A percentile compares a stretch with the other conserved stretches of the same genome.
These are phyloP conservation scores for Coemansia sp. DNA, from an alignment of 192 early-diverging fungal genomes.

Conservation along the genomic window DNA sequence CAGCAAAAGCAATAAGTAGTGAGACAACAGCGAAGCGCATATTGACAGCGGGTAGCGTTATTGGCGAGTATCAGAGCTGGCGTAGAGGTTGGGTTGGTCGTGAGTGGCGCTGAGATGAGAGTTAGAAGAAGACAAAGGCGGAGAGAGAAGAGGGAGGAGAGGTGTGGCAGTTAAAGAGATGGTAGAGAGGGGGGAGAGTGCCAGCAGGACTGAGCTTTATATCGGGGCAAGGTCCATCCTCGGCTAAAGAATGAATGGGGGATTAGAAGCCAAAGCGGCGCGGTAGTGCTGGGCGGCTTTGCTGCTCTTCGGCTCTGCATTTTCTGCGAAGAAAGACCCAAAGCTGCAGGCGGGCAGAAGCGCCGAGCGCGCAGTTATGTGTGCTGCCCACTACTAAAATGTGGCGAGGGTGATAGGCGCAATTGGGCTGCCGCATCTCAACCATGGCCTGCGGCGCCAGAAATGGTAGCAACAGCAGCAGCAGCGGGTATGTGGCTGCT, in stretches of 20 bases:
- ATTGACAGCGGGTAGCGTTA: not conserved
- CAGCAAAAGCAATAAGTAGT: constrained; percentile 25
- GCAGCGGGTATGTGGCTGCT: not conserved
- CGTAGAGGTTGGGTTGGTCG: constrained; percentile 10
- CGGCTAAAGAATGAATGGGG: constrained; percentile 7
- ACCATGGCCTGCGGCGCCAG: not conserved
- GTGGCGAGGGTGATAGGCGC: constrained; percentile 18
- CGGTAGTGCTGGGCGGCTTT: not conserved
- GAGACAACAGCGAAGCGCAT: constrained; percentile 31
- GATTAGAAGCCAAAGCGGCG: not conserved
- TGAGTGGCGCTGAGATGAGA: not conserved
- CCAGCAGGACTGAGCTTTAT: not conserved
- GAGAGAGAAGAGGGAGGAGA: constrained; percentile 8
- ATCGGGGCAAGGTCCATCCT: constrained; percentile 3
- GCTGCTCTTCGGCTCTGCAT: constrained; percentile 2
- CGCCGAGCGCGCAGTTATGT: constrained; percentile 18
- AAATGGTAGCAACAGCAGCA: not conserved
- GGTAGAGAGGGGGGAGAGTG: not conserved
- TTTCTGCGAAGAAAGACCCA: not conserved
- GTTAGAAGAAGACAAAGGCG: constrained; percentile 7
- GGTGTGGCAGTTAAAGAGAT: not conserved
- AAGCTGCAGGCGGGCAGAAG: not conserved
- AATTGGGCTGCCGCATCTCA: not conserved
- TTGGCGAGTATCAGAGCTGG: not conserved
- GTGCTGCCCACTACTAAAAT: constrained; percentile 8